A percentile compares a stretch with the other conserved stretches of the same genome.
phyloP scores from a whole-genome alignment of 2,329 filamentous ascomycete genomes.

The Akanthomyces lecanii region DNA sequence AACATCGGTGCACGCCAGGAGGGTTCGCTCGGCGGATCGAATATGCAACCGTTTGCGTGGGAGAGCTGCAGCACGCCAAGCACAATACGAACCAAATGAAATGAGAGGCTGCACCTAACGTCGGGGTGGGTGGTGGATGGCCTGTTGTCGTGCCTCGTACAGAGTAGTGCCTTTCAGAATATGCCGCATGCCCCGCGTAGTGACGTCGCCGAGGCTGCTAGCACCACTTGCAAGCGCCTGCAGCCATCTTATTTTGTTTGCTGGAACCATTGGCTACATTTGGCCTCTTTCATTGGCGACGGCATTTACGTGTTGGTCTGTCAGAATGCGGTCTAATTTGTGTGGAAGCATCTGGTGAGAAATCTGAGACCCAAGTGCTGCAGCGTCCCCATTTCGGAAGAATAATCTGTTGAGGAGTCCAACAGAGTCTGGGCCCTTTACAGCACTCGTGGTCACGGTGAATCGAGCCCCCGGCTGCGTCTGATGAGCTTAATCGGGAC shows the following conservation, averaged over 20 bases:
- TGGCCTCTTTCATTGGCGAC: not conserved
- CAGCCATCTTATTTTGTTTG: not conserved
- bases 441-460: not conserved
- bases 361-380: not conserved
- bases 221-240: slow-evolving; percentile 5
- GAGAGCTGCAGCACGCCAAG: slow-evolving; percentile 5
- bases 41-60: slow-evolving; percentile 1
- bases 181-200: slow-evolving; percentile 16
- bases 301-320: not conserved
- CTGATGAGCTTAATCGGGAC: not conserved
- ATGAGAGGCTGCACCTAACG: slow-evolving; percentile 1
- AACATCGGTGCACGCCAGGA: slow-evolving; percentile 3
- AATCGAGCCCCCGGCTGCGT: not conserved
- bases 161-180: slow-evolving; percentile 1
- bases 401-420: not conserved
- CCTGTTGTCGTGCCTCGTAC: not conserved
- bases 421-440: not conserved
- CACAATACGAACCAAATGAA: slow-evolving; percentile 9
- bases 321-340: not conserved
- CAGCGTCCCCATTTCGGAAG: not conserved
- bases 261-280: not conserved
- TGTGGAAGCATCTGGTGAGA: not conserved
- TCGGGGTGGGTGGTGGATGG: slow-evolving; percentile 1
- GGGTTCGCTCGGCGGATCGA: not conserved
- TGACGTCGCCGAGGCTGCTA: slow-evolving; percentile 13